Evolutionary conservation across 2,329 filamentous ascomycete genomes (phyloP), one percentile per base, ranked within the genome.

Genomic region (Emericellopsis cladophorae): DNA sequence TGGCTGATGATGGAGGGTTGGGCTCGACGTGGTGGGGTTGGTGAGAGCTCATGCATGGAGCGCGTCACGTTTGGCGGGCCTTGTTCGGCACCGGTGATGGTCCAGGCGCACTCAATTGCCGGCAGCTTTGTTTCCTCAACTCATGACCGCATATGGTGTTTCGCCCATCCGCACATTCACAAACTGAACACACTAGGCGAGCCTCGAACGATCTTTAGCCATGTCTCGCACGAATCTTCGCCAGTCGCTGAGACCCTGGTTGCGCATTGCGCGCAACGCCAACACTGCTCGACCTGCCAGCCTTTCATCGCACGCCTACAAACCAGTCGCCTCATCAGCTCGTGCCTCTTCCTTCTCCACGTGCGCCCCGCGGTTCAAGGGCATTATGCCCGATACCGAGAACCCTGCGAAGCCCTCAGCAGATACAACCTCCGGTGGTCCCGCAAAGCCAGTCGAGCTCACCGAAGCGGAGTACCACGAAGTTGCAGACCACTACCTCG

Each of bases 401-500:
- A 61, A 78, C 43, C 76, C 77, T 9, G 50, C 54, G 15, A 49
- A 43, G 48, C 59, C 47, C 40, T 57, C 50, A 39, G 10, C 40
- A 4, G 31, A 18, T 7, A 31, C n/a, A 22, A 16, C 4, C 5
- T 10, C 24, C n/a, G 6, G 12, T 9, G 26, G 9, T 29, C 9
- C 22, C 34, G 62, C 59, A 18, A 67, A 57, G 42, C 58, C 83
- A 1, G 77, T 80, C 2, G 70, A 83, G 38, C 67, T 95, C 46
- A 74, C 75, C 2, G 75, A 81, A 4, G 65, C 70, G 22, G 67
- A 87, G 54, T 96, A 93, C 58, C 81, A 94, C 55, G 72, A 83
- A 42, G 67, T 84, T 24, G 77, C 88, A 23, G 85, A 95, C 54
- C 60, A 70, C 39, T 94, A 84, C 58, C 70, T 96, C 51, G 70